Base-by-base conservation (phyloP, 2,329 filamentous ascomycete species). In the Aspergillus ibericus region DNA sequence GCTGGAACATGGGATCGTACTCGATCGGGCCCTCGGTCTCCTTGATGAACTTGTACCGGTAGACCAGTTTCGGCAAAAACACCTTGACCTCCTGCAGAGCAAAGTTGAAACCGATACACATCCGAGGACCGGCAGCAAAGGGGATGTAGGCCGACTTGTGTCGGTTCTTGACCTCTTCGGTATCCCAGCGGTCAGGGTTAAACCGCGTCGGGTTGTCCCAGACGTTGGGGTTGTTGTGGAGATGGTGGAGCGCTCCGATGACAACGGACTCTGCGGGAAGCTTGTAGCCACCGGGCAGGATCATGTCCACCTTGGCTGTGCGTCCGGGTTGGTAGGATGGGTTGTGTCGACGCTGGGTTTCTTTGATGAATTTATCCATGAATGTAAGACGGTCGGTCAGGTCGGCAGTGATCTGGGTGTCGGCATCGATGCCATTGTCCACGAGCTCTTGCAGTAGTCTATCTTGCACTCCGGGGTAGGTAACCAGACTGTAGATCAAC, bases 81-180 rank as follows among this genome's bases (percentile, higher is more conserved):
- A 86, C 77, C 74, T 87, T 87, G 59, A 86, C 77, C 70, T 88
- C 84, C 59, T 82, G 79, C 6, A 88, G 73, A 0, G 85, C 85
- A 69, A 88, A 86, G 71, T 86, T 88, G 78, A 86, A 87, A 0
- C 85, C 86, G 56, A 88, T 83, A 60, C 86, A 88, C 73, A 80
- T 81, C 1, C 86, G 75, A 0, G 77, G 81, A 0, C 86, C 86
- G 0, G 79, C 74, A 0, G 81, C 85, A 61, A 88, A 88, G 0
- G 86, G 86, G 3, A 83, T 75, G 64, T 87, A 88, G 0, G 81
- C 74, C 1, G 77, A 80, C 29, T 78, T 78, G 47, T 81, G 82
- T 1, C 79, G 69, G 62, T 78, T 79, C 74, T 83, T 84, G 55
- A 84, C 83, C 12, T 76, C 72, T 0, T 82, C 80, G 0, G 80